phyloP scores from a whole-genome alignment of 2,329 filamentous ascomycete genomes.

The Microsporum ferrugineum region DNA sequence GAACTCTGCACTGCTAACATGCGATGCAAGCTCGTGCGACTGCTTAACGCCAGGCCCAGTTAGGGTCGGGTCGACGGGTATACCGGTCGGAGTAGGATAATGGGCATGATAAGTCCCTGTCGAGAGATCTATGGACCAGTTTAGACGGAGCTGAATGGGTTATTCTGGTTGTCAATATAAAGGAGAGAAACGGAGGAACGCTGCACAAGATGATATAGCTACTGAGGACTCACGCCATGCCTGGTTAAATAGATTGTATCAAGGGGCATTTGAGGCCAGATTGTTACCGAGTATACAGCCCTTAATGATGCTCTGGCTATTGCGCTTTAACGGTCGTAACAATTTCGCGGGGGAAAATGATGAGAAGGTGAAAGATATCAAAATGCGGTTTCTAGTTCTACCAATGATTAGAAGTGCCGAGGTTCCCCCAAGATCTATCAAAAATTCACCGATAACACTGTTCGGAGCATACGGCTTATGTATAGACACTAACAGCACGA shows the following conservation, averaged over 20 bases:
- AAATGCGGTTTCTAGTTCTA: neutral
- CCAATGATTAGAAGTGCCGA: neutral
- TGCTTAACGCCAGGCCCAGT: slow-evolving; percentile 79
- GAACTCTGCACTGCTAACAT: slow-evolving; percentile 23
- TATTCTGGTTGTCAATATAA: slow-evolving; percentile 6
- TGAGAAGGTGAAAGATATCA: neutral
- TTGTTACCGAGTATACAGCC: neutral
- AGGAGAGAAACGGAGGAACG: neutral
- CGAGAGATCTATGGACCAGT: slow-evolving; percentile 71
- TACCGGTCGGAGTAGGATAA: slow-evolving; percentile 72
- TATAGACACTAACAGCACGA: neutral
- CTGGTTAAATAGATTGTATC: slow-evolving; percentile 63
- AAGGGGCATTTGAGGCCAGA: slow-evolving; percentile 43
- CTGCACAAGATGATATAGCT: neutral
- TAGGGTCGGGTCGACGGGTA: slow-evolving; percentile 76
- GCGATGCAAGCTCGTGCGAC: slow-evolving; percentile 58
- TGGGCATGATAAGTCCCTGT: slow-evolving; percentile 66
- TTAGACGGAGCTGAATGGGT: slow-evolving; percentile 63
- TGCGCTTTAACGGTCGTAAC: neutral
- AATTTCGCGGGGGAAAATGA: neutral
- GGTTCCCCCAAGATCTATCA: neutral
- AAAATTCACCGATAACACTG: neutral
- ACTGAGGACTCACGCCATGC: slow-evolving; percentile 50
- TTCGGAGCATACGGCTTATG: neutral
- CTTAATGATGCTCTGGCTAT: neutral